Percentiles rank a stretch among this genome's conserved stretches.
These are phyloP conservation scores for Pyrenophora seminiperda DNA, from an alignment of 2,329 filamentous ascomycete species.

Conservation along the genomic window DNA sequence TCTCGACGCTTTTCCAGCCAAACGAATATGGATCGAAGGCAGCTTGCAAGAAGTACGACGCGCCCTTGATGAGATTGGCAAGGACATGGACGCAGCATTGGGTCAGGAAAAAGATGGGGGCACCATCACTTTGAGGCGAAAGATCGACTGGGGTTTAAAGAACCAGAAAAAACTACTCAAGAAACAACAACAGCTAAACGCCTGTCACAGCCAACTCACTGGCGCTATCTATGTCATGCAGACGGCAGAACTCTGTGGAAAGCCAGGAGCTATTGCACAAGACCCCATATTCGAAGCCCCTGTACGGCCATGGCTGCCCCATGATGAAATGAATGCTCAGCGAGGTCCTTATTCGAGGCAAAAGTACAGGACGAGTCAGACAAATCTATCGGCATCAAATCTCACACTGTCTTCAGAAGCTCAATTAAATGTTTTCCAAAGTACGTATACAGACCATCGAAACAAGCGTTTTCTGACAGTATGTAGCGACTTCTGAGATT, in stretches of 20 bases:
- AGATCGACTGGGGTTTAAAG: constrained; percentile 37
- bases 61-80: constrained; percentile 38
- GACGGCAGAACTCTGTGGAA: constrained; percentile 27
- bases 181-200: constrained; percentile 26
- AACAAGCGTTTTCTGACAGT: constrained; percentile 6
- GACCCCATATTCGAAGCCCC: constrained; percentile 31
- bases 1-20: constrained; percentile 29
- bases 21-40: constrained; percentile 33
- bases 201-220: constrained; percentile 36
- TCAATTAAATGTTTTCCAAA: constrained; percentile 16
- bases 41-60: constrained; percentile 30
- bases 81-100: constrained; percentile 33
- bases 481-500: constrained; percentile 20
- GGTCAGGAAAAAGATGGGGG: constrained; percentile 29
- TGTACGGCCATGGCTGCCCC: constrained; percentile 26
- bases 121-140: constrained; percentile 29
- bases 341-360: constrained; percentile 35
- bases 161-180: constrained; percentile 36
- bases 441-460: constrained; percentile 15
- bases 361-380: constrained; percentile 26
- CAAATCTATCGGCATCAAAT: constrained; percentile 30
- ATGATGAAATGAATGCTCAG: constrained; percentile 15
- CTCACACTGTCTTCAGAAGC: constrained; percentile 23
- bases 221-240: constrained; percentile 38
- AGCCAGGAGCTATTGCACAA: constrained; percentile 12